These are phyloP conservation scores for Nidularia pulvinata DNA, from an alignment of 768 basidiomycete genomes.

Conservation along the genomic window DNA sequence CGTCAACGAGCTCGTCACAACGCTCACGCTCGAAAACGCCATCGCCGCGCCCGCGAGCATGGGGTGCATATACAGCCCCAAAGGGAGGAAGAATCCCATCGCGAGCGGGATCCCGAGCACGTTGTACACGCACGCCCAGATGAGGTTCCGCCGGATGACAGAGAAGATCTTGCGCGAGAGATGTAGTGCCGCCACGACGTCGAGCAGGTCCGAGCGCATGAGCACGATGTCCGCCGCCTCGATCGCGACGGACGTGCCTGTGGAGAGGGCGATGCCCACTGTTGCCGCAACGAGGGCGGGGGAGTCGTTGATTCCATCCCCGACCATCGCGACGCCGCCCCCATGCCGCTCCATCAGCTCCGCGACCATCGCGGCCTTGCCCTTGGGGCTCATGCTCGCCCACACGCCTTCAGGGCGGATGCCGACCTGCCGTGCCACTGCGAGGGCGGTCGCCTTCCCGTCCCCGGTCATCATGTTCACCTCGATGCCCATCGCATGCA, in stretches of 20 bases:
- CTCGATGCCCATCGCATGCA: constrained; percentile 89
- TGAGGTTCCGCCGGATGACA: constrained; percentile 89
- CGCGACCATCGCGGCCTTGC: constrained; percentile 84
- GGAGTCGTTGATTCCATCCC: constrained; percentile 99
- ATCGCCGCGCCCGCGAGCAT: constrained; percentile 99
- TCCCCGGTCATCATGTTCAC: constrained; percentile 97
- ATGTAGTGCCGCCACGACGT: constrained; percentile 96
- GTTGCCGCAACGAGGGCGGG: constrained; percentile 96
- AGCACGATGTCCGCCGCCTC: constrained; percentile 99
- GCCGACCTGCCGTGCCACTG: constrained; percentile 90
- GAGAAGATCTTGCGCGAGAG: constrained; percentile 87
- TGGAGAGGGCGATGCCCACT: constrained; percentile 94
- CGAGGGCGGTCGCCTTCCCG: constrained; percentile 79
- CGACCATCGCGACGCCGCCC: constrained; percentile 93
- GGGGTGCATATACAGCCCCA: constrained; percentile 92
- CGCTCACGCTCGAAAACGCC: constrained; percentile 97
- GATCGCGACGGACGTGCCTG: constrained; percentile 96
- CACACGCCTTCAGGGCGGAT: constrained; percentile 83
- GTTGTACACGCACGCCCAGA: constrained; percentile 98
- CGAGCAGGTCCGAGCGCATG: constrained; percentile 95
- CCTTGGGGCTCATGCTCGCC: constrained; percentile 94
- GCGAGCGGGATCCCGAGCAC: constrained; percentile 93
- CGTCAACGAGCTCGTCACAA: constrained; percentile 87
- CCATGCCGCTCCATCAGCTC: constrained; percentile 76
- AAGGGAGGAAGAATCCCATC: constrained; percentile 95